phyloP scores from a whole-genome alignment of 106 monocot species.

The Vanilla planifolia region DNA sequence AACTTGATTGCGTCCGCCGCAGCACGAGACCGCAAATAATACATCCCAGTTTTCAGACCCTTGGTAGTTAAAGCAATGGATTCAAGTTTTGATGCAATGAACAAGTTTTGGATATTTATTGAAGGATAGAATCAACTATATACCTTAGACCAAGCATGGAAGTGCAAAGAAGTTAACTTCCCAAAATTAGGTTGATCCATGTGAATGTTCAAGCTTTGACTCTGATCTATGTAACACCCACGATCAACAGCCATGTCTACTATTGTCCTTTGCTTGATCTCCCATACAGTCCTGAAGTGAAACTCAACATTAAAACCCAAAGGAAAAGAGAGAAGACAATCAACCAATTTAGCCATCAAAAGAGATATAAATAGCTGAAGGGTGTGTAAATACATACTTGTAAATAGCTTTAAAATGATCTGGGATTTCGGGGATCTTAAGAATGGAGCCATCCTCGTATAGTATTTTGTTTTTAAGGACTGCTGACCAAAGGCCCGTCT shows the following conservation, averaged over 20 bases:
- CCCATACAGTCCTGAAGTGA: constrained; percentile 42
- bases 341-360: too few relatives aligned
- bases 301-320: background rate
- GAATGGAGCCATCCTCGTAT: constrained; percentile 54
- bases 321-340: background rate
- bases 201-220: constrained; percentile 41
- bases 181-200: constrained; percentile 47
- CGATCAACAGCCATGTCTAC: constrained; percentile 53
- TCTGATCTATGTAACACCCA: constrained; percentile 49
- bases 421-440: constrained; percentile 41
- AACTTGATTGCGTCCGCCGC: constrained; percentile 34
- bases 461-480: constrained; percentile 74
- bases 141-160: constrained; percentile 36
- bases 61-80: too few relatives aligned
- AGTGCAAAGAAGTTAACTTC: constrained; percentile 43
- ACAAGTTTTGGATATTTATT: too few relatives aligned
- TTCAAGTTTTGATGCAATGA: too few relatives aligned
- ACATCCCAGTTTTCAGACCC: constrained; percentile 34
- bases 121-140: too few relatives aligned
- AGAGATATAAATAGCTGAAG: too few relatives aligned
- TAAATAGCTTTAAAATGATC: constrained; percentile 52
- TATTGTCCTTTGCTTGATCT: constrained; percentile 46
- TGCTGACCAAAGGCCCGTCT: constrained; percentile 83
- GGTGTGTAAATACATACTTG: constrained; percentile 29
- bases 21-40: constrained; percentile 24